Evolutionary conservation across 2,329 filamentous ascomycete species (phyloP).

Genomic region (Paraphaeosphaeria sporulosa): DNA sequence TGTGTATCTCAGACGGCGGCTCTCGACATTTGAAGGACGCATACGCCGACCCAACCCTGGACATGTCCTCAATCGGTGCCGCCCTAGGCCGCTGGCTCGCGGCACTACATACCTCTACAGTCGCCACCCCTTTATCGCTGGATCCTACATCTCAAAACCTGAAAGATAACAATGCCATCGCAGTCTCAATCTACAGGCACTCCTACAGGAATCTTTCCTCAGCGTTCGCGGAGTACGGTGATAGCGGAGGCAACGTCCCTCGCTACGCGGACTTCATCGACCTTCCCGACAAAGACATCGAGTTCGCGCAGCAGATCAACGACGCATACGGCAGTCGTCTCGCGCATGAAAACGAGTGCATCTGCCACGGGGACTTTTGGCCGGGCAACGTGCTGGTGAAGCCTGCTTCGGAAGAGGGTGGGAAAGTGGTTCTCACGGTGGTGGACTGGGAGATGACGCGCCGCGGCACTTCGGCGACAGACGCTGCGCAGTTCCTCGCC

Average conservation of each 20-base stretch:
- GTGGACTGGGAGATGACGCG: slow-evolving; percentile 49
- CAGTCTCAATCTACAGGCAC: slow-evolving; percentile 36
- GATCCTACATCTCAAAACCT: background rate
- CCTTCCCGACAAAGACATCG: slow-evolving; percentile 13
- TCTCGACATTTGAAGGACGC: slow-evolving; percentile 40
- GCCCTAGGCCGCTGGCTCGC: slow-evolving; percentile 45
- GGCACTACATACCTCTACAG: slow-evolving; percentile 30
- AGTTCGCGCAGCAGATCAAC: slow-evolving; percentile 35
- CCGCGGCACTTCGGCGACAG: slow-evolving; percentile 44
- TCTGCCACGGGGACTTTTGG: slow-evolving; percentile 52
- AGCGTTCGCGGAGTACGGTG: slow-evolving; percentile 26
- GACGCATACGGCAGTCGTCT: slow-evolving; percentile 38
- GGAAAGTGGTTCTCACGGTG: slow-evolving; percentile 32
- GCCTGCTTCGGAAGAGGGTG: background rate
- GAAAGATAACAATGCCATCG: slow-evolving; percentile 38
- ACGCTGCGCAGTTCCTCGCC: slow-evolving; percentile 49
- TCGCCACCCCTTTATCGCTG: slow-evolving; percentile 21
- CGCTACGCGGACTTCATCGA: background rate
- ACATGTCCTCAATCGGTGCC: slow-evolving; percentile 31
- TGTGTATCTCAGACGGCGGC: slow-evolving; percentile 44
- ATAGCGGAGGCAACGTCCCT: no score
- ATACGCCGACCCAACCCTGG: slow-evolving; percentile 30
- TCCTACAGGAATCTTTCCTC: slow-evolving; percentile 37
- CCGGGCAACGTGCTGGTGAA: slow-evolving; percentile 47
- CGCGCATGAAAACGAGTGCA: slow-evolving; percentile 37